phyloP scores from a whole-genome alignment of 208 protist species.

The Acanthamoeba culbertsoni region DNA sequence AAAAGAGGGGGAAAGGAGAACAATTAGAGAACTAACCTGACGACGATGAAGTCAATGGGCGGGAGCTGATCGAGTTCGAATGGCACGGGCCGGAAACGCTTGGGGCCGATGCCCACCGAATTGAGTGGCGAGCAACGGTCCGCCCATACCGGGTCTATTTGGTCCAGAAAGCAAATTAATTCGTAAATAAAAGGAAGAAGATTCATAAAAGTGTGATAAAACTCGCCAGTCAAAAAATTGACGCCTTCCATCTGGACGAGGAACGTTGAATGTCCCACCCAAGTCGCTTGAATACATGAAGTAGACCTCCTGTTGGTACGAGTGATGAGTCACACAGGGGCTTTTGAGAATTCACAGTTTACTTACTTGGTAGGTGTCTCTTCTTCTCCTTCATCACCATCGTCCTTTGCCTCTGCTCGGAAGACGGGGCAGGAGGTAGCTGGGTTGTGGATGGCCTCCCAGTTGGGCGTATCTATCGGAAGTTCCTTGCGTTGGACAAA shows the following conservation, averaged over 20 bases:
- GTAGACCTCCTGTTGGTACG: not conserved
- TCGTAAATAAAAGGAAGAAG: not conserved
- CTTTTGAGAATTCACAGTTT: too few relatives aligned
- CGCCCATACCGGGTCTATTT: too few relatives aligned
- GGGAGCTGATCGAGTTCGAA: not conserved
- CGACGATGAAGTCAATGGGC: not conserved
- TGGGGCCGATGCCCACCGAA: not conserved
- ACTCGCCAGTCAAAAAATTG: constrained; percentile 33
- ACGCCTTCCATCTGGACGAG: constrained; percentile 63
- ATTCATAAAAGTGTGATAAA: not conserved
- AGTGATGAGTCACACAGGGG: too few relatives aligned
- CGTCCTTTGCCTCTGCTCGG: not conserved
- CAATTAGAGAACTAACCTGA: not conserved
- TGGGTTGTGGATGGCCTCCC: constrained; percentile 19
- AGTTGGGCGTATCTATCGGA: not conserved
- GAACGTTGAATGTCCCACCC: constrained; percentile 56
- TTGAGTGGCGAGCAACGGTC: constrained; percentile 16
- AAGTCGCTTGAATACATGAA: constrained; percentile 17
- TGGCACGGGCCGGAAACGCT: constrained; percentile 49
- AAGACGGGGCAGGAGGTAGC: not conserved
- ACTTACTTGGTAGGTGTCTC: not conserved
- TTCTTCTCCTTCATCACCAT: not conserved
- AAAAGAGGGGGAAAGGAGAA: not conserved
- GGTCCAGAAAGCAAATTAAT: too few relatives aligned
- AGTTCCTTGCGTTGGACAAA: not conserved